phyloP scores from a whole-genome alignment of 1,284 basidiomycete species.

The Microbotryum intermedium region DNA sequence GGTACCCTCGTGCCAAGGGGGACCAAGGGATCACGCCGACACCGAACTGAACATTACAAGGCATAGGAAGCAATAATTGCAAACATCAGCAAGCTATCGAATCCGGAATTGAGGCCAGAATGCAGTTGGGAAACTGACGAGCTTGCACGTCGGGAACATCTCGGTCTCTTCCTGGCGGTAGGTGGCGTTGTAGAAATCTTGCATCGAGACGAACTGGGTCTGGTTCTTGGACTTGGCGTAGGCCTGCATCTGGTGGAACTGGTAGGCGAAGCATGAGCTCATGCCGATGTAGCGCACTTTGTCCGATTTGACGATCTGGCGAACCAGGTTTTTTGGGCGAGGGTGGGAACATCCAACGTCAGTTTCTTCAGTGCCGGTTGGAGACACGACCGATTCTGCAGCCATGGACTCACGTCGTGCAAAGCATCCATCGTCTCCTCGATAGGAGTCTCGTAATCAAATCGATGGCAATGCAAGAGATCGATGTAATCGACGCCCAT shows the following conservation, averaged over 20 bases:
- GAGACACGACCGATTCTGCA: conserved; percentile 1
- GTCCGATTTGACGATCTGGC: conserved; percentile 49
- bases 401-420: conserved; percentile 53
- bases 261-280: conserved; percentile 43
- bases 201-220: conserved; percentile 42
- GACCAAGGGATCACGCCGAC: conserved; percentile 42
- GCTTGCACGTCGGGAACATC: conserved; percentile 36
- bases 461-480: conserved; percentile 44
- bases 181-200: conserved; percentile 37
- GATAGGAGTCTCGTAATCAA: conserved; percentile 54
- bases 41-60: conserved; percentile 34
- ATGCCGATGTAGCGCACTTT: conserved; percentile 61
- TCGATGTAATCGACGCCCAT: conserved; percentile 34
- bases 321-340: too few relatives aligned
- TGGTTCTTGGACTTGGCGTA: conserved; percentile 36
- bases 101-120: background rate
- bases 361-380: background rate
- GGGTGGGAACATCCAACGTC: background rate
- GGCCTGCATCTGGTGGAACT: conserved; percentile 56
- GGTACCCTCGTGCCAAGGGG: conserved; percentile 31
- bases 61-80: background rate
- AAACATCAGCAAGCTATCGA: too few relatives aligned
- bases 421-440: conserved; percentile 55
- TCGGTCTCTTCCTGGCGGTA: conserved; percentile 44
- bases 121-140: conserved; percentile 1